Conservation (phyloP, 2,329 filamentous ascomycete species). For the Akanthomyces dipterigenus region DNA sequence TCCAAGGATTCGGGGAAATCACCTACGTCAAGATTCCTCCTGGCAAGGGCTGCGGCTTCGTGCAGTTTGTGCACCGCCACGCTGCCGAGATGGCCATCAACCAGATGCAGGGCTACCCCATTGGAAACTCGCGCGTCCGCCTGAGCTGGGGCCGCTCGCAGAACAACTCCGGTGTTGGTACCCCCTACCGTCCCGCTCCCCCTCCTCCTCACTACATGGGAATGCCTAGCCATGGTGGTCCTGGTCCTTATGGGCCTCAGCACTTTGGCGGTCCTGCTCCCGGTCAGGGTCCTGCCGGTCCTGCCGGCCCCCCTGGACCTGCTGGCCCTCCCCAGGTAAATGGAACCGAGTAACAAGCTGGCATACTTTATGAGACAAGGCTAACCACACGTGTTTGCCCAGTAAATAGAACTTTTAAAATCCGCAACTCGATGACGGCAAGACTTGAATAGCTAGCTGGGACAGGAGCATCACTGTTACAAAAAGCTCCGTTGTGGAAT, state of each 20-base stretch:
- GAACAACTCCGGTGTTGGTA: conserved; percentile 98
- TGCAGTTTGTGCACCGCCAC: conserved; percentile 97
- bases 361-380: conserved; percentile 8
- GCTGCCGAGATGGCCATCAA: conserved; percentile 99
- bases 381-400: conserved; percentile 5
- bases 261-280: conserved; percentile 40
- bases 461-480: background rate
- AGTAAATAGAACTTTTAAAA: conserved; percentile 10
- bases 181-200: conserved; percentile 91
- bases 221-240: conserved; percentile 37
- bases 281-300: conserved; percentile 35
- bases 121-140: conserved; percentile 95
- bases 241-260: conserved; percentile 39
- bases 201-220: conserved; percentile 50
- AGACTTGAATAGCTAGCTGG: conserved; percentile 3
- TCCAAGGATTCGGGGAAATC: conserved; percentile 98
- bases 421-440: conserved; percentile 6
- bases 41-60: conserved; percentile 97
- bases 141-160: conserved; percentile 96
- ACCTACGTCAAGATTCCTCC: conserved; percentile 99
- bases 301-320: conserved; percentile 31
- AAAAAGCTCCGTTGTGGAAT: conserved; percentile 2
- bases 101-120: conserved; percentile 99
- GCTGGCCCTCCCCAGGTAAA: conserved; percentile 34
- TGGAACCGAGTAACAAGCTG: conserved; percentile 10